These are phyloP conservation scores for Cryptosporidium andersoni DNA, from an alignment of 169 alveolate genomes.

Conservation along the genomic window DNA sequence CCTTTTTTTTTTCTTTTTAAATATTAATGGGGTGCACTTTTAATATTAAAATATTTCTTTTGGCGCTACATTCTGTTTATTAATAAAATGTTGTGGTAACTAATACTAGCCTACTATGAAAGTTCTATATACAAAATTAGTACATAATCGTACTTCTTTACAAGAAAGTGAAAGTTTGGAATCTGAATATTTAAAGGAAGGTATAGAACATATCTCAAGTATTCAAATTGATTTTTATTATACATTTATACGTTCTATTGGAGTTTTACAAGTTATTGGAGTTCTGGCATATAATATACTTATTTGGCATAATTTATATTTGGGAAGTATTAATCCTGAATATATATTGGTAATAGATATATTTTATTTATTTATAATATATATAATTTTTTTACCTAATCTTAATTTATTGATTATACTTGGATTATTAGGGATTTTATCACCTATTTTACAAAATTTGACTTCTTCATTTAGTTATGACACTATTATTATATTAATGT, in stretches of 20 bases:
- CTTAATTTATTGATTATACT: slow-evolving; percentile 48
- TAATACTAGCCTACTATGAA: slow-evolving; percentile 20
- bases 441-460: slow-evolving; percentile 42
- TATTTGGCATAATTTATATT: slow-evolving; percentile 52
- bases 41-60: neutral
- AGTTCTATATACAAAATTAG: slow-evolving; percentile 58
- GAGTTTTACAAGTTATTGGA: slow-evolving; percentile 62
- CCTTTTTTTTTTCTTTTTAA: neutral
- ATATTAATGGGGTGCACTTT: neutral
- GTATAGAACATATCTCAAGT: slow-evolving; percentile 29
- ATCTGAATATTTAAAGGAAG: slow-evolving; percentile 39
- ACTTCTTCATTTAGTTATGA: slow-evolving; percentile 68
- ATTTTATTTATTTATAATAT: slow-evolving; percentile 44
- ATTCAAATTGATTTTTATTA: slow-evolving; percentile 38
- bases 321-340: slow-evolving; percentile 54
- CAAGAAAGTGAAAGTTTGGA: slow-evolving; percentile 35
- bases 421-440: slow-evolving; percentile 55
- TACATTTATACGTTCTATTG: slow-evolving; percentile 31
- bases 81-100: neutral
- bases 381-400: slow-evolving; percentile 50
- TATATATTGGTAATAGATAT: slow-evolving; percentile 35
- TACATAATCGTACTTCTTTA: slow-evolving; percentile 2
- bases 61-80: too few species aligned
- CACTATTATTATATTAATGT: slow-evolving; percentile 42
- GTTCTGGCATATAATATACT: slow-evolving; percentile 35